Conservation (phyloP, 345 rosid genomes). For the Citrus hindsii region DNA sequence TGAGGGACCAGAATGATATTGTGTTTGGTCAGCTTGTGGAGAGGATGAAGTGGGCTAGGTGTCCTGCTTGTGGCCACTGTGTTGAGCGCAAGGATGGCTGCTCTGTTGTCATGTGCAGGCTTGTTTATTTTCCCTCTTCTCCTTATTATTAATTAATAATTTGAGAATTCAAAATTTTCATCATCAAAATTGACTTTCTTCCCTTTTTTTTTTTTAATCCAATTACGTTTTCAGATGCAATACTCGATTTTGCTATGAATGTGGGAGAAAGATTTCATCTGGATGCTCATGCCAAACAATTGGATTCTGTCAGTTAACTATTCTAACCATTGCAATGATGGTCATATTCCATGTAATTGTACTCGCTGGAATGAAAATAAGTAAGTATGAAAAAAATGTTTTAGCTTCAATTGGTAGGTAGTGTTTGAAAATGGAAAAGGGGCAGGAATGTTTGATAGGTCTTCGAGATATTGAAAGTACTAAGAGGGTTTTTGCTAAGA, state of each 20-base stretch:
- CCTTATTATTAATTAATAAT: neutral
- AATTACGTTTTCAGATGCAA: neutral
- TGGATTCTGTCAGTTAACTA: neutral
- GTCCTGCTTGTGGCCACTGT: slow-evolving; percentile 25
- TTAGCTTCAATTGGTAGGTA: too few species aligned
- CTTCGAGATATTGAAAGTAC: too few species aligned
- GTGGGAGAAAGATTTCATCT: neutral
- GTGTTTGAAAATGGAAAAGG: too few species aligned
- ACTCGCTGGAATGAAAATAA: too few species aligned
- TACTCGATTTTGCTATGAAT: neutral
- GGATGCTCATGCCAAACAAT: neutral
- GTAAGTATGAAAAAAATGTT: too few species aligned
- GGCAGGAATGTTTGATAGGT: too few species aligned
- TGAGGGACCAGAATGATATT: slow-evolving; percentile 25
- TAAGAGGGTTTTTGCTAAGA: too few species aligned
- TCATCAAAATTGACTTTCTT: neutral
- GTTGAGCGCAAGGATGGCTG: slow-evolving; percentile 28
- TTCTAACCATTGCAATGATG: neutral
- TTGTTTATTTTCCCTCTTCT: neutral
- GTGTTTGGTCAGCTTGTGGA: slow-evolving; percentile 23
- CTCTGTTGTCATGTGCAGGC: neutral
- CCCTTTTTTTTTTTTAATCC: too few species aligned
- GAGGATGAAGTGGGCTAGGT: slow-evolving; percentile 25
- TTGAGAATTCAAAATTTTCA: too few species aligned
- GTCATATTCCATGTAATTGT: too few species aligned